phyloP scores from a whole-genome alignment of 2,329 filamentous ascomycete genomes.

The Ophiocordyceps robertsii region DNA sequence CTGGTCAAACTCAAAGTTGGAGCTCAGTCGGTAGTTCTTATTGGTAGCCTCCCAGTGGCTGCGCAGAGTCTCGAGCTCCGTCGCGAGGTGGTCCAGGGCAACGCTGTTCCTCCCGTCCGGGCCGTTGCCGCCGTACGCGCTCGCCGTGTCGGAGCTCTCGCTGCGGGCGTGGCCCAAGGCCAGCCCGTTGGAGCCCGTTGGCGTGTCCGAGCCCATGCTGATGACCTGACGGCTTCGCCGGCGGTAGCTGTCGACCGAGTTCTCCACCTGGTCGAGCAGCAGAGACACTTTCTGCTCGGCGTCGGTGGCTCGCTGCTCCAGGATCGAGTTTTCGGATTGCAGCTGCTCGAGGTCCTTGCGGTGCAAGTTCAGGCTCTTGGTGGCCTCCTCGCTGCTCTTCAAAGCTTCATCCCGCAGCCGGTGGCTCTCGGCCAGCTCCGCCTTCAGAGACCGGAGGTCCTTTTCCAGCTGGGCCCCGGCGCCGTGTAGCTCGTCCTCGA shows the following conservation, averaged over 20 bases:
- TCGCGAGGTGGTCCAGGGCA: slow-evolving; percentile 81
- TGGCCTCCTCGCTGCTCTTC: slow-evolving; percentile 37
- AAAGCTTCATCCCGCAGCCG: slow-evolving; percentile 57
- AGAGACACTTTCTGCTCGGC: slow-evolving; percentile 89
- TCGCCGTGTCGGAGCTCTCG: slow-evolving; percentile 47
- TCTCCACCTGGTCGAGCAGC: slow-evolving; percentile 86
- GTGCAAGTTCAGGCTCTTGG: slow-evolving; percentile 42
- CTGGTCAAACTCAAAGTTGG: slow-evolving; percentile 72
- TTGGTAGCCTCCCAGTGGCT: slow-evolving; percentile 93
- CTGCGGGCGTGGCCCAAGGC: slow-evolving; percentile 32
- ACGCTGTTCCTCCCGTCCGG: slow-evolving; percentile 40
- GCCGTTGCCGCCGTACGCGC: slow-evolving; percentile 43
- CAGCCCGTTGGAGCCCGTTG: slow-evolving; percentile 19
- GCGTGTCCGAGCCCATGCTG: slow-evolving; percentile 35
- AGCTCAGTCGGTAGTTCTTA: slow-evolving; percentile 85
- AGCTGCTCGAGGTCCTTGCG: slow-evolving; percentile 66
- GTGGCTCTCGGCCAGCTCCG: slow-evolving; percentile 53
- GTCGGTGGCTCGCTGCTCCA: slow-evolving; percentile 76
- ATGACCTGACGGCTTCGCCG: slow-evolving; percentile 52
- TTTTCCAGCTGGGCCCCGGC: slow-evolving; percentile 57
- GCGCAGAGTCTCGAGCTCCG: slow-evolving; percentile 79
- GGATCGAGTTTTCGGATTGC: slow-evolving; percentile 64
- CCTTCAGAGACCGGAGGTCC: slow-evolving; percentile 53
- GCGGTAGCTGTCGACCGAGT: slow-evolving; percentile 87
- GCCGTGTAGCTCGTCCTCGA: slow-evolving; percentile 55